phyloP scores from a whole-genome alignment of 805 yeast species.

The Dipodascus geniculatus region DNA sequence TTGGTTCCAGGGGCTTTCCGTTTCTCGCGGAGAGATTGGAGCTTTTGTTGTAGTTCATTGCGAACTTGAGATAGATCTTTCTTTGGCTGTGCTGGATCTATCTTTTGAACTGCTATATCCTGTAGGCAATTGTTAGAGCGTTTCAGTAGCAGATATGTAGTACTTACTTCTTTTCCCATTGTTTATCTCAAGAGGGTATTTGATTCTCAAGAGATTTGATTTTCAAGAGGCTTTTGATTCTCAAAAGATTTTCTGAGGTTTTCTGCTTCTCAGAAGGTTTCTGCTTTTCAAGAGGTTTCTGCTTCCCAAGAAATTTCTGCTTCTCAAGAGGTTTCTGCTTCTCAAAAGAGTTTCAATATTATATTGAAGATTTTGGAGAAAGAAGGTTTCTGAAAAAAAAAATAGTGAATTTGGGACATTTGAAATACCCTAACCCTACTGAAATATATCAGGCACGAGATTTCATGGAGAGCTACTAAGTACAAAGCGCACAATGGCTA shows the following conservation, averaged over 20 bases:
- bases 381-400: neutral
- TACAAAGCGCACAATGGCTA: neutral
- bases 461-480: neutral
- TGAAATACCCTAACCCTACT: neutral
- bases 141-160: neutral
- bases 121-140: neutral
- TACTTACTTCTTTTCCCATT: neutral
- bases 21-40: slow-evolving; percentile 33
- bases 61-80: neutral
- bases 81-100: neutral
- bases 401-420: neutral
- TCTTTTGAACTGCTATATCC: neutral
- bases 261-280: no score
- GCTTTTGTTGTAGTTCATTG: slow-evolving; percentile 53
- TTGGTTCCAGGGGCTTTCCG: neutral
- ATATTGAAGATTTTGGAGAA: no score
- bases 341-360: no score
- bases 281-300: no score
- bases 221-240: no score
- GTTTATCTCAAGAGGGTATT: neutral
- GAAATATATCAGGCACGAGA: no score
- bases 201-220: no score
- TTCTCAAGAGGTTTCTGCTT: no score
- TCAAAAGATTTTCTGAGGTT: no score
- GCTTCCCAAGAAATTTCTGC: no score